phyloP scores from a whole-genome alignment of 306 rosid species.

The Parietaria judaica region DNA sequence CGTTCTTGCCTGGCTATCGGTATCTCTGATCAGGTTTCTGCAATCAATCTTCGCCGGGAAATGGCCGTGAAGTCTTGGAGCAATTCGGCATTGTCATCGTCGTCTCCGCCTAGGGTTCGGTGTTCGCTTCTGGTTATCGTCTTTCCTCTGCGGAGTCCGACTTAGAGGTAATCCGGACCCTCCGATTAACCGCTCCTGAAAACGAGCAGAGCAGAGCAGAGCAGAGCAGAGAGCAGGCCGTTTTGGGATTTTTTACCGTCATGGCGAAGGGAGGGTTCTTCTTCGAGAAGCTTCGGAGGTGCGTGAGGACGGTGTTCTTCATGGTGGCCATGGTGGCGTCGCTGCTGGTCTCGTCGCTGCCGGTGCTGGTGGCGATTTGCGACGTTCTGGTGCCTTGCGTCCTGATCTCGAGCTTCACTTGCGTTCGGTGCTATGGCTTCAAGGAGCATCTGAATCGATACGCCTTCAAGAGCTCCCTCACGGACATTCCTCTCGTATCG shows the following conservation, averaged over 20 bases:
- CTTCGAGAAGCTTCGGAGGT: slow-evolving; percentile 61
- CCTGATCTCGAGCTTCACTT: slow-evolving; percentile 71
- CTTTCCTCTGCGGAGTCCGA: slow-evolving; percentile 22
- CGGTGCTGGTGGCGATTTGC: slow-evolving; percentile 66
- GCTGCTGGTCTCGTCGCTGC: slow-evolving; percentile 70
- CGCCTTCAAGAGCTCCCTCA: slow-evolving; percentile 84
- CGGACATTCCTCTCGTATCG: slow-evolving; percentile 83
- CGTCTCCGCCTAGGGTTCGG: slow-evolving; percentile 45
- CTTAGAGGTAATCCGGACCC: slow-evolving; percentile 13
- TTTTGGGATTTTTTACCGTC: slow-evolving; percentile 11
- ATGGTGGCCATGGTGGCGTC: slow-evolving; percentile 79
- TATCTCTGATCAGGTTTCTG: slow-evolving; percentile 8
- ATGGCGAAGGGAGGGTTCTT: slow-evolving; percentile 81
- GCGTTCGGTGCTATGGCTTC: slow-evolving; percentile 62
- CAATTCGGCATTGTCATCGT: slow-evolving; percentile 16
- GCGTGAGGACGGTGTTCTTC: slow-evolving; percentile 69
- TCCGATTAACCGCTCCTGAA: slow-evolving; percentile 21
- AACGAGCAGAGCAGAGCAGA: slow-evolving; percentile 2
- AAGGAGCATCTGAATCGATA: slow-evolving; percentile 64
- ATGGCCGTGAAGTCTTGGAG: slow-evolving; percentile 39
- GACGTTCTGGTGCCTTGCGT: slow-evolving; percentile 67
- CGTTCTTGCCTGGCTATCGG: slow-evolving; percentile 8
- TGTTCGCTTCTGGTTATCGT: slow-evolving; percentile 25
- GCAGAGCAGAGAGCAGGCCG: slow-evolving; percentile 6
- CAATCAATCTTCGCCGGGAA: slow-evolving; percentile 20